Evolutionary conservation across 495 filamentous ascomycete species (phyloP).

Genomic region (Penicillium pancosmium): DNA sequence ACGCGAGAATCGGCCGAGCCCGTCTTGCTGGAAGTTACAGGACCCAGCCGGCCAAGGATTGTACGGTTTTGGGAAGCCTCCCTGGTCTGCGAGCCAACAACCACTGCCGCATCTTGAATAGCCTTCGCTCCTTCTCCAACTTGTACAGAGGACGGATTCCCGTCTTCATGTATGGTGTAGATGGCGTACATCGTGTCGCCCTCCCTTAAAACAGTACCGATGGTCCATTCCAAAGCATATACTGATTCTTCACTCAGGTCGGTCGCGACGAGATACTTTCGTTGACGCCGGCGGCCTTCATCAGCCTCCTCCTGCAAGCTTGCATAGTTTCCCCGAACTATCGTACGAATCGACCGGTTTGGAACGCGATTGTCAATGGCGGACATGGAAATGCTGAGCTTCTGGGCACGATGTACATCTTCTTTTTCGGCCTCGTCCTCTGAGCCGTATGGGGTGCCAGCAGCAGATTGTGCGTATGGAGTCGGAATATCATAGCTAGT

Average conservation of each 20-base stretch:
- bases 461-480: conserved; percentile 56
- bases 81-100: conserved; percentile 55
- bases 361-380: conserved; percentile 72
- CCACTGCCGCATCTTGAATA: conserved; percentile 71
- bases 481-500: conserved; percentile 70
- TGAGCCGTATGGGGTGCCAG: conserved; percentile 78
- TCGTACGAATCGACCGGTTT: conserved; percentile 81
- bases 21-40: conserved; percentile 44
- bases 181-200: conserved; percentile 93
- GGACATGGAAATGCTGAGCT: conserved; percentile 76
- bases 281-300: conserved; percentile 68
- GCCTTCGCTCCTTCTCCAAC: conserved; percentile 63
- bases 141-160: conserved; percentile 43
- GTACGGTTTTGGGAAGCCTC: conserved; percentile 42
- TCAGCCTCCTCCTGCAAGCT: conserved; percentile 75
- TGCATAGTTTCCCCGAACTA: conserved; percentile 82
- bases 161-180: conserved; percentile 88
- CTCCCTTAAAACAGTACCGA: conserved; percentile 91
- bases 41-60: conserved; percentile 37
- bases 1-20: conserved; percentile 46
- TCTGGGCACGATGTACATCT: conserved; percentile 85
- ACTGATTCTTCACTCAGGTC: conserved; percentile 92
- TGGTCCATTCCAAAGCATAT: conserved; percentile 95
- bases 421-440: conserved; percentile 83
- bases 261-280: conserved; percentile 90